Evolutionary conservation across 2,329 filamentous ascomycete species (phyloP), one percentile per base, ranked within the genome.

Genomic region (Daldinia eschscholtzii): DNA sequence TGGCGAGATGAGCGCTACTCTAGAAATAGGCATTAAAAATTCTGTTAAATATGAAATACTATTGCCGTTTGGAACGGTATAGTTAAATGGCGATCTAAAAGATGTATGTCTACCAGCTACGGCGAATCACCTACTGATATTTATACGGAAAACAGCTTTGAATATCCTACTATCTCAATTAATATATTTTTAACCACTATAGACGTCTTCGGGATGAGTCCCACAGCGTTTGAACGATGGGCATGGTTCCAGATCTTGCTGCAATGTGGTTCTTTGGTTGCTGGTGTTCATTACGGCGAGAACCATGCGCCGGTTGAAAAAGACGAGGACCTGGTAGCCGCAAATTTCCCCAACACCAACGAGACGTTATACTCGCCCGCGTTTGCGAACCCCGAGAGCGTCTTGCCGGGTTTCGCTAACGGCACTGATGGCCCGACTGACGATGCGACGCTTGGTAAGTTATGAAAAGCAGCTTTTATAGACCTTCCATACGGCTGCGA

Each of bases 361-460:
- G 73, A 76, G 13, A 72, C 72, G 15, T 67, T 79, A 2, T 60
- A 72, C 6, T 78, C 76, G 0, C 77, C 77, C 1, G 76, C 76
- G 15, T 79, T 79, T 61, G 9, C 70, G 7, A 62, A 67, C n/a
- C 75, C 74, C 9, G 60, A 74, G 9, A 67, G 62, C n/a, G 52
- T 75, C 1, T 72, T 70, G 1, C 71, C 64, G 4, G 72, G 75
- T 6, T 79, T 78, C 39, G 48, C 58, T 6, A 74, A 77, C 46
- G 77, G 76, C 9, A 75, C 74, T 2, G 73, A 76, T 39, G 75
- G 76, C 1, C 77, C 77, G 9, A 79, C 77, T 18, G 75, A 76
- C 33, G 72, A 77, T 67, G 66, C 63, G 9, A 76, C 74, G 1
- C 72, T 78, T 18, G 76, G 77, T 78, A 58, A 4, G 73, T 74